phyloP scores from a whole-genome alignment of 306 rosid species.

The Lagenaria siceraria region DNA sequence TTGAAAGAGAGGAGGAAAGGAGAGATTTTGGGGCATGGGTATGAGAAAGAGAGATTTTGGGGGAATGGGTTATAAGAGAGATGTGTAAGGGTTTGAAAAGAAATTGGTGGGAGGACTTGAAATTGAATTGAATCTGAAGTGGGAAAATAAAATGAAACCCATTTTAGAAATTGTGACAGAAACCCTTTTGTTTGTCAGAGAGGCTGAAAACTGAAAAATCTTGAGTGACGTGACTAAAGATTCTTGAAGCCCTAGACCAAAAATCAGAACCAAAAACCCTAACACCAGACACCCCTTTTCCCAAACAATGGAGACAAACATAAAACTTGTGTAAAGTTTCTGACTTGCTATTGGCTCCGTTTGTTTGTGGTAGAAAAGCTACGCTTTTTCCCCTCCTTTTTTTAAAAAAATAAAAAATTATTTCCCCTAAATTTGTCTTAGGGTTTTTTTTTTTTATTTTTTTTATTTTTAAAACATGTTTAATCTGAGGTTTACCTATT shows the following conservation, averaged over 20 bases:
- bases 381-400: not conserved
- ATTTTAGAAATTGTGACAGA: conserved; percentile 1
- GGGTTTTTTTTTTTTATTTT: no score
- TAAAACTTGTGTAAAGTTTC: conserved; percentile 9
- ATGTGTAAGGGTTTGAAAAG: not conserved
- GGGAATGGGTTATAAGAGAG: not conserved
- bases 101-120: not conserved
- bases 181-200: conserved; percentile 10
- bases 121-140: not conserved
- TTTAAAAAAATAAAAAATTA: no score
- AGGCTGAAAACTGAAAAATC: conserved; percentile 4
- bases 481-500: not conserved
- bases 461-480: not conserved
- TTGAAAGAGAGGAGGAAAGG: not conserved
- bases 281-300: conserved; percentile 5
- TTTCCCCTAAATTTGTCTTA: not conserved
- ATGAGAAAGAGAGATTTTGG: not conserved
- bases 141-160: not conserved
- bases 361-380: not conserved
- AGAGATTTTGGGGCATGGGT: not conserved
- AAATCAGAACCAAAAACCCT: not conserved
- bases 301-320: conserved; percentile 2
- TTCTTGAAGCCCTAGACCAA: conserved; percentile 10
- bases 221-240: conserved; percentile 14
- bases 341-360: not conserved